Evolutionary conservation across 768 basidiomycete species (phyloP).

Genomic region (Gloeophyllum trabeum): DNA sequence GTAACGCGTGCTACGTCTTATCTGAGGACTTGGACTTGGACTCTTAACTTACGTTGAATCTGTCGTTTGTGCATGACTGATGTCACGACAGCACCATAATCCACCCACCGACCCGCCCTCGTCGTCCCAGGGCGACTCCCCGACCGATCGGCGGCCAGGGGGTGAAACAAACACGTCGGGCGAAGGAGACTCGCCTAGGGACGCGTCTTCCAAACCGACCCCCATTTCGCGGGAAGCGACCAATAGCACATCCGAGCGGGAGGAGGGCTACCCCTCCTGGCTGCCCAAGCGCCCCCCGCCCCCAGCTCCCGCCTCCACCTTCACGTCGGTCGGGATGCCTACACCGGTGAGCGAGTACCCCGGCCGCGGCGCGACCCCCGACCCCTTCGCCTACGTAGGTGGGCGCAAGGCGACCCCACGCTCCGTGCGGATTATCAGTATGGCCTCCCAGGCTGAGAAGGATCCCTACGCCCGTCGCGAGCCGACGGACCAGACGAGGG

Average conservation of each 20-base stretch:
- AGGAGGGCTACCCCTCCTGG: constrained; percentile 76
- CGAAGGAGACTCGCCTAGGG: background rate
- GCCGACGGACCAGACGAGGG: constrained; percentile 38
- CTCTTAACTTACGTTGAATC: background rate
- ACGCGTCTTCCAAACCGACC: background rate
- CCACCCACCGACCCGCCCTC: background rate
- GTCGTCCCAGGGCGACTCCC: background rate
- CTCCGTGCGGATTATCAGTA: constrained; percentile 70
- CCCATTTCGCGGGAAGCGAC: background rate
- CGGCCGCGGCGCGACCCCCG: constrained; percentile 5
- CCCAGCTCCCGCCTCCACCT: constrained; percentile 64
- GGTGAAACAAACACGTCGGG: background rate
- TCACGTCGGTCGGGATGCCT: constrained; percentile 27
- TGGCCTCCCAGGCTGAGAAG: constrained; percentile 29
- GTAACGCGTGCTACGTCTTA: background rate
- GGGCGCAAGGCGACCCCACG: constrained; percentile 76
- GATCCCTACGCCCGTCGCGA: constrained; percentile 27
- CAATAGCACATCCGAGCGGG: background rate
- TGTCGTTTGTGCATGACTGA: background rate
- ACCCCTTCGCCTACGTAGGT: constrained; percentile 24
- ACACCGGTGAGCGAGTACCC: constrained; percentile 10
- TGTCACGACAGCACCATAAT: background rate
- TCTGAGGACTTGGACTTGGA: background rate
- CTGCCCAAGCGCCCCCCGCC: constrained; percentile 69
- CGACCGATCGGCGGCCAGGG: background rate